Base-by-base conservation (phyloP, 805 yeast species). In the Candida sanyiensis region DNA sequence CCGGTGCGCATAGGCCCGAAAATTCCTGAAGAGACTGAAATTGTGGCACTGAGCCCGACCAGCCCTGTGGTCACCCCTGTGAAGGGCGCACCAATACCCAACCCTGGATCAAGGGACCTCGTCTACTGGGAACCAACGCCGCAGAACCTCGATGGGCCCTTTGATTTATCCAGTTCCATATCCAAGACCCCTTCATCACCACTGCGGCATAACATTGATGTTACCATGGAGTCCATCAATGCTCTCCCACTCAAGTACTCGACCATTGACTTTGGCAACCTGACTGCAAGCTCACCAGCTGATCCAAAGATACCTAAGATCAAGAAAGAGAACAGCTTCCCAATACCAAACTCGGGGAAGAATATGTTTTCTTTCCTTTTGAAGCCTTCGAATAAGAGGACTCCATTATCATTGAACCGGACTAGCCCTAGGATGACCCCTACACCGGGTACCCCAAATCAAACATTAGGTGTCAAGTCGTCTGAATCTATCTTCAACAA, bases 41-140 rank as follows among this genome's bases (percentile, higher is more conserved):
- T 13, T 10, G 16, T 3, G n/a, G 38, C 28, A 3, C 22, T 16
- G 17, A 13, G 25, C 7, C 9, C 12, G 6, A 24, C 15, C 22
- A 13, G 21, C 10, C 15, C 10, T n/a, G 24, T 13, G 7, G 8
- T 24, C 6, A n/a, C 29, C 4, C 29, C 29, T 15, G 11, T 13
- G 16, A 11, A 12, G 16, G 13, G 23, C 17, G 16, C 22, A n/a
- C 3, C 10, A 6, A 5, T 20, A 19, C 5, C 33, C 28, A 12
- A 33, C 10, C 45, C 41, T 8, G 45, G 54, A 28, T 54, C 59
- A 8, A 56, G 53, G 30, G 59, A 54, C 29, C 52, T 46, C 41
- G 52, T 54, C 13, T 52, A 39, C 33, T 54, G 59, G 59, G 55
- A 41, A 3, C 53, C 54, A 10, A 53, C 59, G 15, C 58, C 58